Evolutionary conservation across 163 green algal species (phyloP).

Genomic region (Chlamydomonas reinhardtii): DNA sequence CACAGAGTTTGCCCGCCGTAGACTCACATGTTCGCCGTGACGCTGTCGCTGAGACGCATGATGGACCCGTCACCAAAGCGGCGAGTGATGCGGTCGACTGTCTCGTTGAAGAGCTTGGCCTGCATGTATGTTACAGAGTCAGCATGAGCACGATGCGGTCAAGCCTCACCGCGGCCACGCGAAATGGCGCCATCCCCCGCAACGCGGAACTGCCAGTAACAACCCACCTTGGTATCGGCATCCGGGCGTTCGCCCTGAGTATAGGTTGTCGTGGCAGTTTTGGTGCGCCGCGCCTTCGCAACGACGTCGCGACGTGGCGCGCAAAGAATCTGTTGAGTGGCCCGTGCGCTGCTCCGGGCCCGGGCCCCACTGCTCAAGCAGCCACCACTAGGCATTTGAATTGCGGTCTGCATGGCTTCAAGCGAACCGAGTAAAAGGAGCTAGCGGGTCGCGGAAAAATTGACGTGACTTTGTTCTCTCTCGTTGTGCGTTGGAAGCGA

Average conservation of each 20-base stretch:
- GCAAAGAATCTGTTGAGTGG: neutral
- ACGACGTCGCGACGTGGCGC: neutral
- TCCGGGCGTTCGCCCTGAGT: neutral
- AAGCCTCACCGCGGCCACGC: neutral
- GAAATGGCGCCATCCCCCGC: neutral
- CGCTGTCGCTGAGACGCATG: constrained; percentile 21
- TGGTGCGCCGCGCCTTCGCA: constrained; percentile 11
- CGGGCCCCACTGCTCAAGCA: too few relatives aligned
- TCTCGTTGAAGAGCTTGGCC: constrained; percentile 14
- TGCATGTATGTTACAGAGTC: neutral
- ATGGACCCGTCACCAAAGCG: constrained; percentile 23
- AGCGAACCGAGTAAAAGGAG: too few relatives aligned
- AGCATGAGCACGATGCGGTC: neutral
- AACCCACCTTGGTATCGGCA: neutral
- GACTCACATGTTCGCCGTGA: constrained; percentile 13
- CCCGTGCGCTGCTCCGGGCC: neutral
- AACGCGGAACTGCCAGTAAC: neutral
- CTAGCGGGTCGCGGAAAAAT: too few relatives aligned
- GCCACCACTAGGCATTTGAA: too few relatives aligned
- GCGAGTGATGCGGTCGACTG: neutral
- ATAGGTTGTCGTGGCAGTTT: constrained; percentile 11
- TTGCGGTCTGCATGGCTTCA: too few relatives aligned
- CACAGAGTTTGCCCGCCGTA: too few relatives aligned
- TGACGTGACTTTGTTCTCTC: too few relatives aligned
- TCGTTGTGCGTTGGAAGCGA: too few relatives aligned